Evolutionary conservation across 139 green algal genomes (phyloP).

Genomic region (Chlamydomonas sp.): DNA sequence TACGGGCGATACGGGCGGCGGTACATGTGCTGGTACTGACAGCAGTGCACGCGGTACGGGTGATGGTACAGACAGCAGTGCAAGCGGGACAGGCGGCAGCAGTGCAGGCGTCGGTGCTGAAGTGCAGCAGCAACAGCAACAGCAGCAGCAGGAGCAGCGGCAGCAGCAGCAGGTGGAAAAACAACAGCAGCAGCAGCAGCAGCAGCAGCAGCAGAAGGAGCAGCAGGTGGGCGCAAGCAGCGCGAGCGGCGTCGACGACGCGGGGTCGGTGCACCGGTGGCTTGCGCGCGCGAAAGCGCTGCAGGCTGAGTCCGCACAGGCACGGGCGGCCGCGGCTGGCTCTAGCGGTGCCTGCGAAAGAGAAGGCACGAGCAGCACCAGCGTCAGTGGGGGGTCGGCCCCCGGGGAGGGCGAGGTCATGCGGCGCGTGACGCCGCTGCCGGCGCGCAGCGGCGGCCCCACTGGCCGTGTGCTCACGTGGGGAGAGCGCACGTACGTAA

Average conservation of each 20-base stretch:
- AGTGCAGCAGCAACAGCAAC: background rate
- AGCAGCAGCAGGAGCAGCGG: background rate
- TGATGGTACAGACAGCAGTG: too few species aligned
- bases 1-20: background rate
- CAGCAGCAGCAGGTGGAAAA: background rate
- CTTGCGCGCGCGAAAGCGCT: too few species aligned
- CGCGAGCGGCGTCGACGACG: too few species aligned
- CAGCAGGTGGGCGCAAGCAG: too few species aligned
- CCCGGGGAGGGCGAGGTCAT: conserved; percentile 10
- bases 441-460: too few species aligned
- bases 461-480: background rate
- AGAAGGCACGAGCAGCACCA: background rate
- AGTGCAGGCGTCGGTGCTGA: too few species aligned
- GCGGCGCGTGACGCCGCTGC: conserved; percentile 1
- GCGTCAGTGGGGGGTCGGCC: background rate
- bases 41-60: too few species aligned
- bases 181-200: background rate
- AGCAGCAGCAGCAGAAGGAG: background rate
- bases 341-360: too few species aligned
- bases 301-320: too few species aligned
- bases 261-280: too few species aligned
- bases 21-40: background rate
- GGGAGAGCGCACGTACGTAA: conserved; percentile 5
- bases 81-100: too few species aligned
- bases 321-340: too few species aligned